phyloP scores from a whole-genome alignment of 306 rosid species.

The Lathyrus aphaca region DNA sequence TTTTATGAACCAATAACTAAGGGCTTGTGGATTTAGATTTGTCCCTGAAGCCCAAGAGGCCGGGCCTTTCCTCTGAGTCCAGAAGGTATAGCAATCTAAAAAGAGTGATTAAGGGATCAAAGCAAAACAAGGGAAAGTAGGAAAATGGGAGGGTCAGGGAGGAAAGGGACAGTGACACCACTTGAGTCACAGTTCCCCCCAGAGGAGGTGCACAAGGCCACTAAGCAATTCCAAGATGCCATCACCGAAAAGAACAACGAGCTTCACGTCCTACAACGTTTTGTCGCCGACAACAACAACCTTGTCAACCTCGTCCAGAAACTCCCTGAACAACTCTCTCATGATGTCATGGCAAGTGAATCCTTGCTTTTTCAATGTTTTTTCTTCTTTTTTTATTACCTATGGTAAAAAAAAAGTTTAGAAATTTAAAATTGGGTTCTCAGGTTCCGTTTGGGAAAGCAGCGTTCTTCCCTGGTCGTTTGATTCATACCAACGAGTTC shows the following conservation, averaged over 20 bases:
- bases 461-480: conserved; percentile 90
- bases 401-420: not conserved
- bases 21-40: no score
- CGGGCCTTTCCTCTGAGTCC: not conserved
- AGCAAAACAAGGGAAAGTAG: not conserved
- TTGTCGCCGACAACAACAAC: conserved; percentile 64
- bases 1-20: no score
- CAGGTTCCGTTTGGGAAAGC: conserved; percentile 97
- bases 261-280: conserved; percentile 58
- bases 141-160: not conserved
- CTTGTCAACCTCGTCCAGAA: conserved; percentile 72
- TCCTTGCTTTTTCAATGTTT: not conserved
- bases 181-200: conserved; percentile 59
- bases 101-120: not conserved
- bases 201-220: conserved; percentile 71
- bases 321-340: conserved; percentile 82
- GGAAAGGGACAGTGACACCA: conserved; percentile 66
- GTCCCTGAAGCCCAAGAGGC: not conserved
- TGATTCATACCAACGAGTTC: conserved; percentile 90
- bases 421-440: conserved; percentile 14
- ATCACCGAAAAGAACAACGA: conserved; percentile 51
- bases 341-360: conserved; percentile 69
- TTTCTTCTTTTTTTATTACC: not conserved
- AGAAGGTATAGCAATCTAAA: not conserved
- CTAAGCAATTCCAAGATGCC: conserved; percentile 55